phyloP scores from a whole-genome alignment of 2,329 filamentous ascomycete genomes.

The Verticillium nonalfalfae region DNA sequence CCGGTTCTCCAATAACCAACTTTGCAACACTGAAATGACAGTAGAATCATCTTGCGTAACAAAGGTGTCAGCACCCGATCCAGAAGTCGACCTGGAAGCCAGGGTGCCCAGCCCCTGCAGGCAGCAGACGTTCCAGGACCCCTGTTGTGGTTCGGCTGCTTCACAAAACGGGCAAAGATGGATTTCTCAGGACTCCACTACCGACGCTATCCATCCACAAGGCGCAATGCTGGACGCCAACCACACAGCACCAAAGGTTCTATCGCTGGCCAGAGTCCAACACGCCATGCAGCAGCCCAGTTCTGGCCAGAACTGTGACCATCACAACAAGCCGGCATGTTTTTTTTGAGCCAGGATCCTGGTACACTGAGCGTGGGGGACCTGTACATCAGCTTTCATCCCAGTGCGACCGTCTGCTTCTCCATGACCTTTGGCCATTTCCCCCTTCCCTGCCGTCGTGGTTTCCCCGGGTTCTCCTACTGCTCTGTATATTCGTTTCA shows the following conservation, averaged over 20 bases:
- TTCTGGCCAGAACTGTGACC: background rate
- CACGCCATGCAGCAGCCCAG: background rate
- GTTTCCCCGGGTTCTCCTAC: background rate
- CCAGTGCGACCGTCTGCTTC: background rate
- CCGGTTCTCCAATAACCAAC: too few species aligned
- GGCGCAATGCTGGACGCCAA: background rate
- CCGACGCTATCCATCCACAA: background rate
- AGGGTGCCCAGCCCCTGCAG: background rate
- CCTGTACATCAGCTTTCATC: background rate
- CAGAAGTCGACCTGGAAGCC: background rate
- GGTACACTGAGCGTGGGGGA: background rate
- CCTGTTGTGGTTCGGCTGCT: background rate
- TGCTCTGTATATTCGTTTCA: background rate
- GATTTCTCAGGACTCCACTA: background rate
- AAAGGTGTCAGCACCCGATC: too few species aligned
- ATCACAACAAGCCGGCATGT: background rate
- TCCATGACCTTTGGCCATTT: background rate
- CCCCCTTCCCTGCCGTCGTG: background rate
- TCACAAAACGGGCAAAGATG: background rate
- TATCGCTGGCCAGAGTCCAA: background rate
- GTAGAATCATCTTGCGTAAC: too few species aligned
- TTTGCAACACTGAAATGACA: too few species aligned
- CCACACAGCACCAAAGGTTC: background rate
- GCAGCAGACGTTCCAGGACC: background rate
- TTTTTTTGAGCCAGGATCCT: background rate